These are phyloP conservation scores for Alternaria sp. DNA, from an alignment of 2,329 filamentous ascomycete species.

Conservation along the genomic window DNA sequence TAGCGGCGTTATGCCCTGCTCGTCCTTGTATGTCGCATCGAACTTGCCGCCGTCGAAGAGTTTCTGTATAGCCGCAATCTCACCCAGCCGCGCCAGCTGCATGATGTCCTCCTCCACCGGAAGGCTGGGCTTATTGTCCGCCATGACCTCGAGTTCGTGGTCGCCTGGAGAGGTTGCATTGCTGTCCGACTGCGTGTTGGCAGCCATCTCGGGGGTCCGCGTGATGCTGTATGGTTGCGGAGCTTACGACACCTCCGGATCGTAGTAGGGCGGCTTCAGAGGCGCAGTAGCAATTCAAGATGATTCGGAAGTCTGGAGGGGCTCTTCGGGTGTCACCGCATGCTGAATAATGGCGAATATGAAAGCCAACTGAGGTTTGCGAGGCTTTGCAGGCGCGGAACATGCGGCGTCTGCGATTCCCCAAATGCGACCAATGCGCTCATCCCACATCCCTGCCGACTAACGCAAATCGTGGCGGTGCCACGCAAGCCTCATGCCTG, in stretches of 20 bases:
- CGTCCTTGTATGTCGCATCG: slow-evolving; percentile 83
- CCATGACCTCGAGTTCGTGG: slow-evolving; percentile 49
- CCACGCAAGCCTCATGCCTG: slow-evolving; percentile 15
- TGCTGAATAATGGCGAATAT: slow-evolving; percentile 9
- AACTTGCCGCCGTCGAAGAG: slow-evolving; percentile 84
- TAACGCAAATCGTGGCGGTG: slow-evolving; percentile 19
- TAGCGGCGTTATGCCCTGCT: slow-evolving; percentile 92
- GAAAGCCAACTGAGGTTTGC: neutral
- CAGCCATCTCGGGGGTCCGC: slow-evolving; percentile 39
- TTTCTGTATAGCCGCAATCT: slow-evolving; percentile 85
- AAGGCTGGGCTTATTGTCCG: slow-evolving; percentile 45
- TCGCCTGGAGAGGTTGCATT: slow-evolving; percentile 34
- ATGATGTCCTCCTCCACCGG: slow-evolving; percentile 83
- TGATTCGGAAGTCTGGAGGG: neutral
- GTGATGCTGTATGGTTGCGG: slow-evolving; percentile 3
- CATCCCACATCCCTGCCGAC: slow-evolving; percentile 23
- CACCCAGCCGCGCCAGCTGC: slow-evolving; percentile 89
- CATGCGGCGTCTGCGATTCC: slow-evolving; percentile 24
- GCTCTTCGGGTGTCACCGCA: slow-evolving; percentile 16
- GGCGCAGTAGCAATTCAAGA: neutral
- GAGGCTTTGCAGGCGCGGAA: slow-evolving; percentile 21
- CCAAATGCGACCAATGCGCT: slow-evolving; percentile 27
- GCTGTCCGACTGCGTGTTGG: slow-evolving; percentile 25
- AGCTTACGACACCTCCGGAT: slow-evolving; percentile 8
- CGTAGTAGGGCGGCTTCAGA: neutral